Conservation (phyloP, 108 stramenopile genomes). For the Fistulifera pelliculosa region DNA sequence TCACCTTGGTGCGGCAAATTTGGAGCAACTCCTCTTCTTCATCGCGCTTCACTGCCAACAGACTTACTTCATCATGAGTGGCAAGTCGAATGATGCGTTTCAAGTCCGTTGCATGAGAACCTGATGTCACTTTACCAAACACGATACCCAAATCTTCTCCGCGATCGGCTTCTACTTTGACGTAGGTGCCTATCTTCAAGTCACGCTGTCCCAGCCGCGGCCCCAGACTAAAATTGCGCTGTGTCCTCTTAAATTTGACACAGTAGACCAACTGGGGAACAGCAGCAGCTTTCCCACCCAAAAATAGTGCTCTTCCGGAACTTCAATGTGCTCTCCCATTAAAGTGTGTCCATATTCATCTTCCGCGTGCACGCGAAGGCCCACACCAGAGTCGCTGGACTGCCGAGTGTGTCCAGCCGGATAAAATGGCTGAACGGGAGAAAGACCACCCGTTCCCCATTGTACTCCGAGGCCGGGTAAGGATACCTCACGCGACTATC, state of each 20-base stretch:
- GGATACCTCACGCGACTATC: too few species aligned
- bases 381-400: conserved; percentile 2
- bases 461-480: too few species aligned
- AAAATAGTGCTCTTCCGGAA: conserved; percentile 19
- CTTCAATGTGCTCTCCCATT: conserved; percentile 38
- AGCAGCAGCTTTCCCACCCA: conserved; percentile 15
- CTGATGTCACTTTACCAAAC: conserved; percentile 45
- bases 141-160: conserved; percentile 96
- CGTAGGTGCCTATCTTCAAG: conserved; percentile 87
- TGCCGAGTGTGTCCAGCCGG: neutral
- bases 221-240: conserved; percentile 72
- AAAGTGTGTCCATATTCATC: conserved; percentile 38
- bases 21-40: conserved; percentile 90
- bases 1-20: conserved; percentile 86
- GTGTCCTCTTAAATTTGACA: conserved; percentile 91
- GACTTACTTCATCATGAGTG: conserved; percentile 80
- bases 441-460: too few species aligned
- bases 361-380: conserved; percentile 11
- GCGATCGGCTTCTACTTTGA: conserved; percentile 97
- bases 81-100: conserved; percentile 80
- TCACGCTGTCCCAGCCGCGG: conserved; percentile 49
- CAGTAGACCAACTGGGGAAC: conserved; percentile 70
- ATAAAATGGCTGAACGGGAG: conserved; percentile 1
- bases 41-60: conserved; percentile 71
- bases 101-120: conserved; percentile 39